Base-by-base conservation (phyloP, 1,139 yeast genomes). In the Hanseniaspora gamundiae region DNA sequence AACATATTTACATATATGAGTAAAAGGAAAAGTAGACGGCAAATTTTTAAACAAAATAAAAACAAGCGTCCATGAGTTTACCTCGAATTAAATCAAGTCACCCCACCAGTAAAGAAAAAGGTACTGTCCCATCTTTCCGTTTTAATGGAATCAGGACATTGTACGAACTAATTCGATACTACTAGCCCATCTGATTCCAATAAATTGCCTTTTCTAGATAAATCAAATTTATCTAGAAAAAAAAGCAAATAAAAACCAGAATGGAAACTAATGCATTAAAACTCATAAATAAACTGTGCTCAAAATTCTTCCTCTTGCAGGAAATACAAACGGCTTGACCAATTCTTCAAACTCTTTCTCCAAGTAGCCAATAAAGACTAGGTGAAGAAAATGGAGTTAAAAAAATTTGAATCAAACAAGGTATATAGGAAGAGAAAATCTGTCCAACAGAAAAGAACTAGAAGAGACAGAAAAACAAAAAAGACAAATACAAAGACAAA, bases 251-350 rank as follows among this genome's bases (percentile, higher is more conserved):
- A 7, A 17, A 33, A 17, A 17, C 16, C 21, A 5, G n/a, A 17
- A 17, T 17, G 10, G 22, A 33, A n/a, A n/a, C 20, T 17, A 33
- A 17, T 33, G 21, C 13, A 17, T 17, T 14, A 30, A 14, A 17
- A 33, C 36, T 33, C 36, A 33, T 33, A 33, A 33, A 33, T 9
- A 17, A 17, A 16, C 36, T 33, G 36, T 33, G 36, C 24, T 17
- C 36, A 33, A 33, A 33, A 17, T 17, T n/a, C 24, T 33, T 33
- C 36, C 36, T 33, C 36, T 33, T 17, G 36, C 36, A 33, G 36
- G 36, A 33, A 33, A 33, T 33, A 33, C 22, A 33, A 33, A 33
- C 36, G 36, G 36, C 36, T 19, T 19, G 21, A 33, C 36, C 36
- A 33, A 36, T 17, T 36, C 28, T 22, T 36, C 39, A 11, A 13